phyloP scores from a whole-genome alignment of 805 yeast genomes.

The Myxozyma geophila region DNA sequence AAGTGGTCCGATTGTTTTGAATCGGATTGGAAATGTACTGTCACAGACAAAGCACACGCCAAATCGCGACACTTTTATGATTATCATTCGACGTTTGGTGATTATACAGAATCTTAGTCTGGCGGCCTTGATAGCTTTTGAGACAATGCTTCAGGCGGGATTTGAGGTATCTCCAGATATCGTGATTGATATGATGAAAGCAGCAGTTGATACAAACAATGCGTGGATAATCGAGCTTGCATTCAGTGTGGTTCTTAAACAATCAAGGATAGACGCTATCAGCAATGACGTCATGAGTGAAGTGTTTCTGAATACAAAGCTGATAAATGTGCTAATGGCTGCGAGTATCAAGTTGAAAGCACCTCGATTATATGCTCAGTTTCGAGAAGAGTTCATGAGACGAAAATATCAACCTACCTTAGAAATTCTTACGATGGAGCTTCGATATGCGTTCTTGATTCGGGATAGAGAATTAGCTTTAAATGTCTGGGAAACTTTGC shows the following conservation, averaged over 20 bases:
- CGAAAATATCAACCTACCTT: slow-evolving; percentile 18
- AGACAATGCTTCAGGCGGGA: slow-evolving; percentile 26
- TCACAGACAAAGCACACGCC: slow-evolving; percentile 30
- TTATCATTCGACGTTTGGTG: slow-evolving; percentile 38
- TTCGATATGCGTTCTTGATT: slow-evolving; percentile 20
- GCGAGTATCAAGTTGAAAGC: slow-evolving; percentile 21
- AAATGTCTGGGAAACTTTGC: slow-evolving; percentile 19
- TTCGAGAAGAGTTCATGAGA: slow-evolving; percentile 22
- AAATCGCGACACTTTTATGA: slow-evolving; percentile 38
- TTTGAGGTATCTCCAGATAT: slow-evolving; percentile 18
- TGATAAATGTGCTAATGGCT: slow-evolving; percentile 20
- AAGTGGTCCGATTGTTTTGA: slow-evolving; percentile 10
- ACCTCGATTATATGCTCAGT: slow-evolving; percentile 13
- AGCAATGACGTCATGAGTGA: slow-evolving; percentile 8
- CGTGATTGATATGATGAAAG: slow-evolving; percentile 11
- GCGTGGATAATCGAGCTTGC: slow-evolving; percentile 13
- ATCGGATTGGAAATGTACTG: slow-evolving; percentile 5
- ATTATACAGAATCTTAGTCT: slow-evolving; percentile 19
- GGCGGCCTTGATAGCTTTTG: slow-evolving; percentile 26
- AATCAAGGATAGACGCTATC: slow-evolving; percentile 6
- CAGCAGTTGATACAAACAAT: slow-evolving; percentile 11
- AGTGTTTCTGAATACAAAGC: slow-evolving; percentile 14
- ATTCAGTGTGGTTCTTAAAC: slow-evolving; percentile 10
- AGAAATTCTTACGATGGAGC: slow-evolving; percentile 16
- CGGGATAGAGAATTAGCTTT: slow-evolving; percentile 10